A percentile compares a stretch with the other conserved stretches of the same genome.
These are phyloP conservation scores for Elongisporangium undulatum DNA, from an alignment of 352 stramenopile genomes.

Conservation along the genomic window DNA sequence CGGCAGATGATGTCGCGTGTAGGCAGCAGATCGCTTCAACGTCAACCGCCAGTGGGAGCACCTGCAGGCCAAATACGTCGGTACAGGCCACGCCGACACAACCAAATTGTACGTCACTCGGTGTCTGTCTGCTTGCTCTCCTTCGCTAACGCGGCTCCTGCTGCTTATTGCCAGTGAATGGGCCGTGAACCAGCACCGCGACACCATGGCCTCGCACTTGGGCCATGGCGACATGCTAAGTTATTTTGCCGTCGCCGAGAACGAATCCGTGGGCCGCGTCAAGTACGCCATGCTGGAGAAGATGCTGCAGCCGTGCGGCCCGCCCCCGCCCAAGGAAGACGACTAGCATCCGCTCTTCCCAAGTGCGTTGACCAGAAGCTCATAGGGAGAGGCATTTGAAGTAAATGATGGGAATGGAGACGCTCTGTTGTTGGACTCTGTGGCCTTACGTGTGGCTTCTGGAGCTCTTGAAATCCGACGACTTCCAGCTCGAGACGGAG, in stretches of 20 bases:
- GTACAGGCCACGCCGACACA: slow-evolving; percentile 95
- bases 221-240: slow-evolving; percentile 97
- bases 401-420: neutral
- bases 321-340: slow-evolving; percentile 68
- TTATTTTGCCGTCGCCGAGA: slow-evolving; percentile 98
- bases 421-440: slow-evolving; percentile 1
- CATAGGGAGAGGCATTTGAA: neutral
- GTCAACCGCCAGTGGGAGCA: slow-evolving; percentile 93
- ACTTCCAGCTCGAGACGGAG: slow-evolving; percentile 72
- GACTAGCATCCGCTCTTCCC: slow-evolving; percentile 25
- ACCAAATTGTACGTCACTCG: slow-evolving; percentile 91
- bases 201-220: slow-evolving; percentile 96
- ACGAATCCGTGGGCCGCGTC: slow-evolving; percentile 93
- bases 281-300: slow-evolving; percentile 69
- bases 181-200: slow-evolving; percentile 98
- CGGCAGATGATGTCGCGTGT: neutral
- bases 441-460: slow-evolving; percentile 4
- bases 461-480: slow-evolving; percentile 13
- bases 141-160: slow-evolving; percentile 2
- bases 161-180: slow-evolving; percentile 81
- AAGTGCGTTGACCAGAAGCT: too few species aligned
- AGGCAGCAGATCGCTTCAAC: slow-evolving; percentile 88
- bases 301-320: slow-evolving; percentile 80
- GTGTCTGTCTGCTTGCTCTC: neutral
- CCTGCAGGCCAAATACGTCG: slow-evolving; percentile 93